phyloP scores from a whole-genome alignment of 371 early-diverging fungal genomes.

The Mortierella sp. region DNA sequence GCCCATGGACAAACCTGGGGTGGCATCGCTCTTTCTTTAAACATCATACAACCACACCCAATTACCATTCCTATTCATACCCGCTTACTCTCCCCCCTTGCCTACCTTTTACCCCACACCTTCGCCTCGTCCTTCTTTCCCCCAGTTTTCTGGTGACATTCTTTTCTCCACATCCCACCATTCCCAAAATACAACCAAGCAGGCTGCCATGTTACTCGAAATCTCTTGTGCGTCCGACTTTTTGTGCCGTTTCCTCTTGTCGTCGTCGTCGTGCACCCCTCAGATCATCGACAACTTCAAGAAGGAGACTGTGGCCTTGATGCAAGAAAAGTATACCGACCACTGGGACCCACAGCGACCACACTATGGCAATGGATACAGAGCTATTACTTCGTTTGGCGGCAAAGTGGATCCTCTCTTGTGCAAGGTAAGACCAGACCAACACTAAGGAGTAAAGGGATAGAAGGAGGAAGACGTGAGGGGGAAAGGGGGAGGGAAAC shows the following conservation, averaged over 20 bases:
- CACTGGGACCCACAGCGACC: conserved; percentile 81
- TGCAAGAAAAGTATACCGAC: conserved; percentile 56
- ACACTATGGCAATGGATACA: conserved; percentile 75
- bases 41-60: too few species aligned
- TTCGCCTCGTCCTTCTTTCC: too few species aligned
- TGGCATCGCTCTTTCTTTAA: too few species aligned
- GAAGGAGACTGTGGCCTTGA: conserved; percentile 31
- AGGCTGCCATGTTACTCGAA: conserved; percentile 38
- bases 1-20: too few species aligned
- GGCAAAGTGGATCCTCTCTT: conserved; percentile 71
- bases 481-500: too few species aligned
- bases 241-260: conserved; percentile 19
- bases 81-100: too few species aligned
- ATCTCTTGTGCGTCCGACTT: conserved; percentile 52
- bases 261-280: conserved; percentile 29
- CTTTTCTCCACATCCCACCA: too few species aligned
- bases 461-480: too few species aligned
- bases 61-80: too few species aligned
- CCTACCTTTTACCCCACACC: too few species aligned
- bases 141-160: too few species aligned
- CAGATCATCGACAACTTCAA: conserved; percentile 52
- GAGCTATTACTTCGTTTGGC: conserved; percentile 76
- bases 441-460: too few species aligned
- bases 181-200: neutral
- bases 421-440: conserved; percentile 50